A percentile compares a stretch with the other conserved stretches of the same genome.
These are phyloP conservation scores for Houttuynia cordata DNA, from an alignment of 164 flowering plant genomes.

Conservation along the genomic window DNA sequence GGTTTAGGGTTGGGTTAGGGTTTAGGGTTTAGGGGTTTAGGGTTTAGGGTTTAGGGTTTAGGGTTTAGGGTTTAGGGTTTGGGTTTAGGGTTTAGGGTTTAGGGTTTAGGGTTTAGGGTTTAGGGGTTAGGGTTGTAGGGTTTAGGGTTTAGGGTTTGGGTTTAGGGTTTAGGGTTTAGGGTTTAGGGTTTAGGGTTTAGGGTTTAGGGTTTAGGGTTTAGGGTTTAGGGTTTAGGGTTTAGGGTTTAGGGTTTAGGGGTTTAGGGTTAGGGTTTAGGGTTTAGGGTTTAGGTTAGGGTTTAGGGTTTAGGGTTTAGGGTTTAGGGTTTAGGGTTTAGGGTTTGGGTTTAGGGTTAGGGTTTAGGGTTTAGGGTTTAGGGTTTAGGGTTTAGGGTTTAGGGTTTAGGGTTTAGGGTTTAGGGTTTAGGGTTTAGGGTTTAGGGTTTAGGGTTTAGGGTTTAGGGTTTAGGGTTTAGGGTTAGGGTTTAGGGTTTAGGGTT, in stretches of 20 bases:
- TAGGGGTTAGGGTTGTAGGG: constrained; percentile 4
- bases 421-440: constrained; percentile 9
- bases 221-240: constrained; percentile 3
- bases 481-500: constrained; percentile 7
- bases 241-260: constrained; percentile 2
- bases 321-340: constrained; percentile 3
- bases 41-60: constrained; percentile 3
- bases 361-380: constrained; percentile 4
- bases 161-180: constrained; percentile 6
- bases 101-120: constrained; percentile 10
- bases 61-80: constrained; percentile 3
- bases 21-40: constrained; percentile 4
- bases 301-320: constrained; percentile 8
- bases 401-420: constrained; percentile 5
- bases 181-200: constrained; percentile 8
- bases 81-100: constrained; percentile 6
- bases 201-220: constrained; percentile 5
- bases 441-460: constrained; percentile 8
- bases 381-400: constrained; percentile 3
- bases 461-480: constrained; percentile 6
- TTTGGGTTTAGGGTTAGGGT: constrained; percentile 3
- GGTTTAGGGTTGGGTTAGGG: constrained; percentile 8
- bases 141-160: background rate
- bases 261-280: constrained; percentile 2
- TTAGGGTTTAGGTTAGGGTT: constrained; percentile 7